Conservation (phyloP, 805 yeast genomes). For the Candida caryicola region DNA sequence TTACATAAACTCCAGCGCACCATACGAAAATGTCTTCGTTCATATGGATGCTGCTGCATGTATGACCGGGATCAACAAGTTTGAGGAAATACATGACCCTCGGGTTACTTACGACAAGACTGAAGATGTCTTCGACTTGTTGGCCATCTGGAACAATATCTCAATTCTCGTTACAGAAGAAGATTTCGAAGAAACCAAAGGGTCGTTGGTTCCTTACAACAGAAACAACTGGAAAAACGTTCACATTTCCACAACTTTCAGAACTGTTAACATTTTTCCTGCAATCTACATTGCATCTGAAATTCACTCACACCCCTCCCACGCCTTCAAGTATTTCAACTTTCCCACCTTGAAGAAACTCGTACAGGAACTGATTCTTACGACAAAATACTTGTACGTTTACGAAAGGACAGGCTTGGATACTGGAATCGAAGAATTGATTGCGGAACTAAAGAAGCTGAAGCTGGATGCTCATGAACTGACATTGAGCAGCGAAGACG, state of each 20-base stretch:
- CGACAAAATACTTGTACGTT: slow-evolving; percentile 24
- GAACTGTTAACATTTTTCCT: slow-evolving; percentile 18
- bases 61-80: slow-evolving; percentile 82
- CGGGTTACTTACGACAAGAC: slow-evolving; percentile 67
- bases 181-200: slow-evolving; percentile 10
- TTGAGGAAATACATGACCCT: slow-evolving; percentile 55
- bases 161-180: slow-evolving; percentile 29
- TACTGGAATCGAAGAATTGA: slow-evolving; percentile 5
- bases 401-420: slow-evolving; percentile 24
- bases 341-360: slow-evolving; percentile 8
- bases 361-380: slow-evolving; percentile 18
- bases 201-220: slow-evolving; percentile 9
- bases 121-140: slow-evolving; percentile 47
- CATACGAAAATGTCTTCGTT: slow-evolving; percentile 37
- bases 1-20: slow-evolving; percentile 22
- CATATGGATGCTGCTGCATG: slow-evolving; percentile 81
- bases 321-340: background rate
- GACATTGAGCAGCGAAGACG: background rate
- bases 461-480: background rate
- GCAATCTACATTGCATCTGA: slow-evolving; percentile 3
- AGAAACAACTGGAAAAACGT: slow-evolving; percentile 22
- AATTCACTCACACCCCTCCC: background rate
- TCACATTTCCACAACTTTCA: slow-evolving; percentile 20
- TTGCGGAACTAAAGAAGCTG: background rate
- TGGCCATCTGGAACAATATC: slow-evolving; percentile 26